Evolutionary conservation across 371 early-diverging fungal species (phyloP), one percentile per base, ranked within the genome.

Genomic region (Synchytrium microbalum): DNA sequence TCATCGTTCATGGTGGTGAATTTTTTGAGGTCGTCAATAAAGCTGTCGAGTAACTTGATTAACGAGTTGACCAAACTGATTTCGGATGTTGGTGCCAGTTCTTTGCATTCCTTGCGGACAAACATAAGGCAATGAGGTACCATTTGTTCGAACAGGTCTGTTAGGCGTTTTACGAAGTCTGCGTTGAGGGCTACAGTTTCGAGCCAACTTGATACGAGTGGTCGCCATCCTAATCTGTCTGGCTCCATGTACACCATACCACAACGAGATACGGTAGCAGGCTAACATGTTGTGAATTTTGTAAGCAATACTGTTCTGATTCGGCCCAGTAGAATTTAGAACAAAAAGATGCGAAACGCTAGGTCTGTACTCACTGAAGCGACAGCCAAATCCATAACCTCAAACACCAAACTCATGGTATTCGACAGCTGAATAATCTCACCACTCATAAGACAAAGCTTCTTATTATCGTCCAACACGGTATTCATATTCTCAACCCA

Each of bases 401-500:
- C 84, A 72, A 86, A 86, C 38, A 83, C 74, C 60, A 86, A 70
- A 56, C 78, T 82, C 77, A 81, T 79, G 23, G 79, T 79, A 57
- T 79, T 77, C 23, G 77, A 75, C 25, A 86, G 73, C 67, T 81
- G 83, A 54, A 86, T 82, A 64, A 80, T 82, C 69, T 86, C 86
- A 32, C 85, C 85, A 57, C 77, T 79, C 76, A 77, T 80, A 52
- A 84, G 62, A 65, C 83, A 82, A n/a, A 86, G 69, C 59, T 78
- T 78, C 65, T 80, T 83, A 66, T 83, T 83, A 66, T 82, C 82
- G 64, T 84, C 84, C 58, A 86, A 65, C 3, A 86, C 82, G 32
- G 81, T 80, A 65, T 86, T 86, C 78, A 86, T 83, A 65, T 86
- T 83, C 63, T 86, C 86, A 32, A 83, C 72, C 81, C 83, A 83